Conservation (phyloP, 768 basidiomycete genomes). For the Astraeus odoratus region DNA sequence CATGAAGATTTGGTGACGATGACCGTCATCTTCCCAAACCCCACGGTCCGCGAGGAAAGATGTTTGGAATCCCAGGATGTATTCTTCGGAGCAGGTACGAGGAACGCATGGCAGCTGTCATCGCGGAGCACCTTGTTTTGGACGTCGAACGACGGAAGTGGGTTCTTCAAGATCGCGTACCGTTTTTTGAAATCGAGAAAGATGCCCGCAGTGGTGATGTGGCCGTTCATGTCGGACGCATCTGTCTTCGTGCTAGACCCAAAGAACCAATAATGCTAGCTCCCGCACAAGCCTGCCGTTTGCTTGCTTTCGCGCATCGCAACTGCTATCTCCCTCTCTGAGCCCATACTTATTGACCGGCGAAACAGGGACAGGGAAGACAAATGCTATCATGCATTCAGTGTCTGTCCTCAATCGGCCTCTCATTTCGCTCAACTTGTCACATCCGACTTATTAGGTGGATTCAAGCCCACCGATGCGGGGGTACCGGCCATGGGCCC, state of each 20-base stretch:
- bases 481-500: conserved; percentile 66
- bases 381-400: conserved; percentile 83
- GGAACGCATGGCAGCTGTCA: conserved; percentile 41
- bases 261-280: conserved; percentile 30
- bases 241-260: conserved; percentile 44
- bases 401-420: conserved; percentile 69
- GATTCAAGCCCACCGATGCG: conserved; percentile 93
- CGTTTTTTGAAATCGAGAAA: conserved; percentile 62
- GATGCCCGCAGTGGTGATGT: conserved; percentile 55
- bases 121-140: conserved; percentile 60
- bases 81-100: conserved; percentile 72
- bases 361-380: conserved; percentile 99
- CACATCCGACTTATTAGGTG: conserved; percentile 88
- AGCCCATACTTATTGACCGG: conserved; percentile 90
- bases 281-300: conserved; percentile 76
- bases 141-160: conserved; percentile 65
- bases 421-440: conserved; percentile 86
- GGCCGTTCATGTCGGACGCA: conserved; percentile 57
- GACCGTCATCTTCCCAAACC: conserved; percentile 57
- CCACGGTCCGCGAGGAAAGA: conserved; percentile 77
- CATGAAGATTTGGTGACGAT: no score
- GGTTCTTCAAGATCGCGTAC: conserved; percentile 58
- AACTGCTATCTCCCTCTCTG: conserved; percentile 59
- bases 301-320: conserved; percentile 75
- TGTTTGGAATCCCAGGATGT: conserved; percentile 85